phyloP scores from a whole-genome alignment of 23 red algal species.

The Cyanidiococcus yangmingshanensis region DNA sequence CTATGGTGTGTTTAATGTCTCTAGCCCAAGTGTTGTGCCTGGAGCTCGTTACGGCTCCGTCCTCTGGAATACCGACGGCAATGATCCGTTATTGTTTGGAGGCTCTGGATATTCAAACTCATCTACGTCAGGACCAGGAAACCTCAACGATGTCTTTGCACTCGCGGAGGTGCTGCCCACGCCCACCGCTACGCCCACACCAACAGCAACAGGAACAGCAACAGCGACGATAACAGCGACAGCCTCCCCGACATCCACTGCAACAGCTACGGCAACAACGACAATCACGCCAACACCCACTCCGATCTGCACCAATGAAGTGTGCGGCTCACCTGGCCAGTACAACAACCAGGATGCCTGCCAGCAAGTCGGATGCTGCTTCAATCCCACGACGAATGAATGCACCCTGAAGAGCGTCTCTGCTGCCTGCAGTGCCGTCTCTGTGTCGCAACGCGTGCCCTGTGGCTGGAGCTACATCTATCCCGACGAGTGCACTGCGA shows the following conservation, averaged over 20 bases:
- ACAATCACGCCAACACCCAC: neutral
- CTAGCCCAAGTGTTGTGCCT: neutral
- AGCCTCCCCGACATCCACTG: neutral
- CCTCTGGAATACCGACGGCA: neutral
- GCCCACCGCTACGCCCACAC: neutral
- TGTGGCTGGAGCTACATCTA: conserved; percentile 21
- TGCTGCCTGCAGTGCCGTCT: neutral
- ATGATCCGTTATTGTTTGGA: neutral
- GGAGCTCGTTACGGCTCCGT: neutral
- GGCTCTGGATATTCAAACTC: neutral
- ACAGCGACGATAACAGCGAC: neutral
- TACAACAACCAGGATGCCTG: conserved; percentile 1
- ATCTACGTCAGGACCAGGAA: neutral
- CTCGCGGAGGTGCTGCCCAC: neutral
- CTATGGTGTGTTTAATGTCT: neutral
- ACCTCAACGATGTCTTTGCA: conserved; percentile 6
- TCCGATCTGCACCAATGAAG: neutral
- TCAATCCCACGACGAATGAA: neutral
- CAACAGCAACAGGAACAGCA: neutral
- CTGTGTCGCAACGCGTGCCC: neutral
- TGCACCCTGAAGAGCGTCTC: conserved; percentile 21
- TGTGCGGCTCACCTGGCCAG: neutral
- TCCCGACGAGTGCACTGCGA: conserved; percentile 14
- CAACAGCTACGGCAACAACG: neutral
- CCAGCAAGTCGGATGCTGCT: conserved; percentile 18